Evolutionary conservation across 257 asterid genomes (phyloP).

Genomic region (Solanum medicagineum): DNA sequence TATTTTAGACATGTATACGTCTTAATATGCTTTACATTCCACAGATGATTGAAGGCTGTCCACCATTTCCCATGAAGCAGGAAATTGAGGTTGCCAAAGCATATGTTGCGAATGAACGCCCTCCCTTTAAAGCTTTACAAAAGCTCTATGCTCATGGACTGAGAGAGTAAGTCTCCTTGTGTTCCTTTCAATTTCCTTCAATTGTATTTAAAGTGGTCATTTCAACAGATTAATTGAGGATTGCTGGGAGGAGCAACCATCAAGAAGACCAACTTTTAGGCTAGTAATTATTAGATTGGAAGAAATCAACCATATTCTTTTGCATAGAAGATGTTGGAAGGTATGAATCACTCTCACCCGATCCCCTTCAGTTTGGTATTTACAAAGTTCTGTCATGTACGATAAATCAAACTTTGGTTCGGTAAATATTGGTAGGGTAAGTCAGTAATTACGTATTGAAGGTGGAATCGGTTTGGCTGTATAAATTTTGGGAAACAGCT

Average conservation of each 20-base stretch:
- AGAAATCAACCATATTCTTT: constrained; percentile 25
- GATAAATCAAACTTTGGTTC: not conserved
- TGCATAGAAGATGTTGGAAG: constrained; percentile 62
- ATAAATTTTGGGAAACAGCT: not conserved
- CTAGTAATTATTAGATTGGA: constrained; percentile 51
- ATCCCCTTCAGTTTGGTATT: not conserved
- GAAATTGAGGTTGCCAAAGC: constrained; percentile 65
- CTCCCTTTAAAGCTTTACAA: constrained; percentile 61
- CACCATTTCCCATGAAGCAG: constrained; percentile 47
- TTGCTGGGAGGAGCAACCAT: constrained; percentile 56
- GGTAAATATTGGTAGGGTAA: not conserved
- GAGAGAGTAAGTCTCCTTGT: constrained; percentile 37
- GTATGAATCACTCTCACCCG: constrained; percentile 6
- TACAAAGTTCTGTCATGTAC: not conserved
- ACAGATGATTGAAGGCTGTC: constrained; percentile 85
- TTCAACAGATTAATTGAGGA: constrained; percentile 58
- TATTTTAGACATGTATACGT: not conserved
- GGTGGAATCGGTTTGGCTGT: not conserved
- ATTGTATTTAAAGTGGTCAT: not conserved
- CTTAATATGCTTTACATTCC: not conserved
- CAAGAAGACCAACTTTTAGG: constrained; percentile 49
- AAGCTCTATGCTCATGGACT: constrained; percentile 58
- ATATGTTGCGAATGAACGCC: constrained; percentile 67
- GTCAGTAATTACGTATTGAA: not conserved
- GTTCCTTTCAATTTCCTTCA: not conserved